These are phyloP conservation scores for Eucalyptus cloeziana DNA, from an alignment of 345 rosid genomes.

Conservation along the genomic window DNA sequence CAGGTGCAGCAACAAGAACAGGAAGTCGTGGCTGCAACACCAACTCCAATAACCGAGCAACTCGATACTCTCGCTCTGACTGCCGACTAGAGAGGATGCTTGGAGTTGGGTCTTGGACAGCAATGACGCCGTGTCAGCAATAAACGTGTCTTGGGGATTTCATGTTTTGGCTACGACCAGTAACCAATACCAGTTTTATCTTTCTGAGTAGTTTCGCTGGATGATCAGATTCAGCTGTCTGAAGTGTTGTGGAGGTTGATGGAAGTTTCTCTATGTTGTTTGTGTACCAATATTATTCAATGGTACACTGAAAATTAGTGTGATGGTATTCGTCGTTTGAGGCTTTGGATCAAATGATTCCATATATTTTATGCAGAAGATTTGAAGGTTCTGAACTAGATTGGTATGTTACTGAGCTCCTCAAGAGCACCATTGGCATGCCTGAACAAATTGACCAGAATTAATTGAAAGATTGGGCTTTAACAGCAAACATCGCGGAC, in stretches of 20 bases:
- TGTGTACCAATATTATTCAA: too few species aligned
- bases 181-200: not conserved
- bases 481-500: too few species aligned
- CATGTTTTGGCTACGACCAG: not conserved
- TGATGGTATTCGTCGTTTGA: too few species aligned
- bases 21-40: not conserved
- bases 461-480: too few species aligned
- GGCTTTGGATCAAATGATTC: too few species aligned
- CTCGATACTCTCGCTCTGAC: not conserved
- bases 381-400: too few species aligned
- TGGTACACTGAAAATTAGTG: too few species aligned
- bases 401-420: too few species aligned
- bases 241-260: not conserved
- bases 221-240: not conserved
- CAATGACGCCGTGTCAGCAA: not conserved
- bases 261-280: not conserved
- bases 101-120: not conserved
- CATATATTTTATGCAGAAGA: too few species aligned
- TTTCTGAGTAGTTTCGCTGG: not conserved
- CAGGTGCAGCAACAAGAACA: not conserved
- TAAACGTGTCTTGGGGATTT: not conserved
- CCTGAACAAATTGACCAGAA: too few species aligned
- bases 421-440: too few species aligned
- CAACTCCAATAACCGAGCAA: not conserved
- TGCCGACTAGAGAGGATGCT: not conserved